Evolutionary conservation across 495 filamentous ascomycete species (phyloP), one percentile per base, ranked within the genome.

Genomic region (Aspergillus sparsus): DNA sequence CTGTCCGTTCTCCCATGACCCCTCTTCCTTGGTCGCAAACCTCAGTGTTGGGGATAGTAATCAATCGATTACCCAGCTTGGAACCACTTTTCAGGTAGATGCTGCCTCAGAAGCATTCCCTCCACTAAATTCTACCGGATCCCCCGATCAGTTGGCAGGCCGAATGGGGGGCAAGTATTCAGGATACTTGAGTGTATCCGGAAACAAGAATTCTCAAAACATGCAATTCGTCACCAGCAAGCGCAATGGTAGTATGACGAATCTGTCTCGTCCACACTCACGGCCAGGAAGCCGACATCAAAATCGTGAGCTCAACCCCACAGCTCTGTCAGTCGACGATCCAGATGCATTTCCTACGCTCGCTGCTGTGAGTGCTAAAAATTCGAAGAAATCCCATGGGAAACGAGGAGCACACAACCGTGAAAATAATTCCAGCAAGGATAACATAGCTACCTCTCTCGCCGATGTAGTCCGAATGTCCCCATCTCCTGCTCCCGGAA

Each of bases 1-100:
- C 11, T 99, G 95, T 74, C 88, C 96, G 58, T 99, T 99, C 79
- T 97, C 93, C 10, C 95, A 99, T 70, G 95, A 99, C 65, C 95
- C 95, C 9, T 86, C 92, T 5, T 82, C 87, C 60, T 80, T 91
- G n/a, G 79, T 90, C 60, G 87, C 84, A 65, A 83, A 81, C 53
- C 79, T 92, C 36, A 83, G 80, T 59, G 70, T 92, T 21, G 81
- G 84, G 45, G 86, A 87, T 42, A 82, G 80, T 49, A 81, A 77
- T 57, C 77, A 61, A 3, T 16, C 49, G 11, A 64, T 57, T 21
- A 60, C 52, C 12, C 69, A 68, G 39, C 42, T 53, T 9, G 66
- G 68, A 16, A 64, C 71, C 11, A 87, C 86, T 57, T 87, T 96
- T 64, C 91, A 95, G 60, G 80, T 96, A 61, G 95, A 99, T 68